phyloP scores from a whole-genome alignment of 352 stramenopile genomes.

The Globisporangium barbulae region DNA sequence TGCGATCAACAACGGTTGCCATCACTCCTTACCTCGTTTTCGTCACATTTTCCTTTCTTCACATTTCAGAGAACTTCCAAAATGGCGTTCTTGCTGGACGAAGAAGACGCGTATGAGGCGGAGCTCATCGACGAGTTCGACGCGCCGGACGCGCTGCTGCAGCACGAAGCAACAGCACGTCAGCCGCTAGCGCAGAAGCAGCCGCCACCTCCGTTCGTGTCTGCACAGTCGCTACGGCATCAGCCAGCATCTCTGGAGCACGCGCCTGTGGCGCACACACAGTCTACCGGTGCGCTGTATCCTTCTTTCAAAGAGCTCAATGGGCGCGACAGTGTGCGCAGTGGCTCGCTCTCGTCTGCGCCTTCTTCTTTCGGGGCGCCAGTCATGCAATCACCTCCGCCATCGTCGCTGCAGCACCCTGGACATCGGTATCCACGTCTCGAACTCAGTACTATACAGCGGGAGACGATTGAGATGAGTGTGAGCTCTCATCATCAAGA shows the following conservation, averaged over 20 bases:
- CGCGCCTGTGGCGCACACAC: background rate
- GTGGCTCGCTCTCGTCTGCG: background rate
- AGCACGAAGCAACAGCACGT: background rate
- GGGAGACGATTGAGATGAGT: background rate
- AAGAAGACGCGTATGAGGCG: slow-evolving; percentile 37
- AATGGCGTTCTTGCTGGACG: slow-evolving; percentile 4
- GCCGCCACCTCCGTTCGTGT: background rate
- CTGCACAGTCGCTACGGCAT: slow-evolving; percentile 5
- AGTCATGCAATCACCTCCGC: background rate
- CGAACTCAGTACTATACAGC: background rate
- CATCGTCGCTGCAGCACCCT: background rate
- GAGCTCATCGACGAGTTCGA: slow-evolving; percentile 74
- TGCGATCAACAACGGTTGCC: too few species aligned
- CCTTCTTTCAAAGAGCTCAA: slow-evolving; percentile 4
- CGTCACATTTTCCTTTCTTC: slow-evolving; percentile 1
- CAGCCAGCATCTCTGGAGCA: background rate
- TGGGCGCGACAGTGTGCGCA: background rate
- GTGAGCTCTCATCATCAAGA: background rate
- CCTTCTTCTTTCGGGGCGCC: too few species aligned
- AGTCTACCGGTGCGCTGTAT: background rate
- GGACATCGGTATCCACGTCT: background rate
- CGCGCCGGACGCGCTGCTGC: slow-evolving; percentile 6
- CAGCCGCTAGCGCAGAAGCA: background rate
- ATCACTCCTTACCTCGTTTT: background rate
- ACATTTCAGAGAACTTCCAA: background rate